These are phyloP conservation scores for Teratosphaeria zuluensis DNA, from an alignment of 2,329 filamentous ascomycete species.

Conservation along the genomic window DNA sequence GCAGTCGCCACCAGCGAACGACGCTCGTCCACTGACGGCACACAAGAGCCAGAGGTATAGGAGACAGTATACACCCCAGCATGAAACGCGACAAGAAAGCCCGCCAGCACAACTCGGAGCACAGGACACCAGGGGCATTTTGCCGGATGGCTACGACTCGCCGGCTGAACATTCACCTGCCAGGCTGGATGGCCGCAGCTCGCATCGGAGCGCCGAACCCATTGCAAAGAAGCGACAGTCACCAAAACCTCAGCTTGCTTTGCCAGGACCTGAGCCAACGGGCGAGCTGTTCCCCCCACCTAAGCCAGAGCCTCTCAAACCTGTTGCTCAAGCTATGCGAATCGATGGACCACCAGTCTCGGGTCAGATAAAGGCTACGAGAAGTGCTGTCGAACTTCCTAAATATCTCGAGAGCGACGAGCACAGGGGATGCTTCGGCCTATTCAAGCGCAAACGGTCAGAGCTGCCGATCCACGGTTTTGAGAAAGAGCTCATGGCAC, in stretches of 20 bases:
- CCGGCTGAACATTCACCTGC: neutral
- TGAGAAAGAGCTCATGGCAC: neutral
- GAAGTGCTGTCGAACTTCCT: conserved; percentile 16
- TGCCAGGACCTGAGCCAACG: conserved; percentile 6
- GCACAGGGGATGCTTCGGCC: conserved; percentile 21
- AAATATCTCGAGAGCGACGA: conserved; percentile 12
- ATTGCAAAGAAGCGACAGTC: neutral
- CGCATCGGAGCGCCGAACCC: neutral
- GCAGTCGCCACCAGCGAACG: conserved; percentile 6
- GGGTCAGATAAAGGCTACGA: conserved; percentile 23
- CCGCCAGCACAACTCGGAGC: conserved; percentile 1
- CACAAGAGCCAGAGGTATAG: neutral
- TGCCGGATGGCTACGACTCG: neutral
- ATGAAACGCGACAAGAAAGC: neutral
- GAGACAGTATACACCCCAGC: neutral
- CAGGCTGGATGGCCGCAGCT: neutral
- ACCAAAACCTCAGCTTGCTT: neutral
- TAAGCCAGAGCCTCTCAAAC: conserved; percentile 9
- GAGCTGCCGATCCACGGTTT: conserved; percentile 8
- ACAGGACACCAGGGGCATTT: neutral
- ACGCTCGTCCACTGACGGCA: neutral
- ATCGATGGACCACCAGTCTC: conserved; percentile 21
- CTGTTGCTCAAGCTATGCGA: conserved; percentile 3
- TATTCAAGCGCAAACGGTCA: conserved; percentile 26
- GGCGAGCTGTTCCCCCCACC: conserved; percentile 24